Evolutionary conservation across 1,284 basidiomycete species (phyloP), one percentile per base, ranked within the genome.

Genomic region (Porodaedalea pini): DNA sequence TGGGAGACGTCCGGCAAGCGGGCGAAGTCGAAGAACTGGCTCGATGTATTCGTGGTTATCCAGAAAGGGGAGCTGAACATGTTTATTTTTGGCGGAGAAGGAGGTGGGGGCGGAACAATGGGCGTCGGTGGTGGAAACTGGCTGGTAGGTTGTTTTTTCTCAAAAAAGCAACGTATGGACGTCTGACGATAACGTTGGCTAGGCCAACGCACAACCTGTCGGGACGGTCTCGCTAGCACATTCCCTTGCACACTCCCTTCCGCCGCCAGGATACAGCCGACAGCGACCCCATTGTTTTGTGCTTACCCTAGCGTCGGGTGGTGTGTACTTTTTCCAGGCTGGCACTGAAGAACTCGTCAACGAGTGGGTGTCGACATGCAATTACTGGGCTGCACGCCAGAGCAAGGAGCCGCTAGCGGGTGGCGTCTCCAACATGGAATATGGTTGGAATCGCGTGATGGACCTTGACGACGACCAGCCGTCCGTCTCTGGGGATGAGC

Each of bases 341-440:
- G 96, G 96, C 1, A 98, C 96, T 1, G 95, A 97, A 67, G 95
- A 98, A 65, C 82, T 99, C 17, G 94, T 98, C 37, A 90, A 92
- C 67, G 96, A 99, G 71, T 99, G 96, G 96, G 94, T 98, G 6
- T 88, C 90, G 32, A 97, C 96, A 0, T 98, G 95, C 81, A 99
- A 98, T 74, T 98, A 98, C 70, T 98, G 95, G 94, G 93, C 96
- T 0, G 96, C 96, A 0, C 80, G 95, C 32, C 87, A 85, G 62
- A 94, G 90, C 70, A 94, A 95, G 65, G 94, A 97, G 67, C 96
- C 96, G 0, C 79, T 99, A 2, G 81, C 90, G 2, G 96, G 95
- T 2, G 96, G 95, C 29, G 94, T 98, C 1, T 94, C 92, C 48
- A 99, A 99, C 73, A 96, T 98, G 89, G 97, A 99, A 70, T 98